Evolutionary conservation across 768 basidiomycete species (phyloP), one percentile per base, ranked within the genome.

Genomic region (Ramaria rubella): DNA sequence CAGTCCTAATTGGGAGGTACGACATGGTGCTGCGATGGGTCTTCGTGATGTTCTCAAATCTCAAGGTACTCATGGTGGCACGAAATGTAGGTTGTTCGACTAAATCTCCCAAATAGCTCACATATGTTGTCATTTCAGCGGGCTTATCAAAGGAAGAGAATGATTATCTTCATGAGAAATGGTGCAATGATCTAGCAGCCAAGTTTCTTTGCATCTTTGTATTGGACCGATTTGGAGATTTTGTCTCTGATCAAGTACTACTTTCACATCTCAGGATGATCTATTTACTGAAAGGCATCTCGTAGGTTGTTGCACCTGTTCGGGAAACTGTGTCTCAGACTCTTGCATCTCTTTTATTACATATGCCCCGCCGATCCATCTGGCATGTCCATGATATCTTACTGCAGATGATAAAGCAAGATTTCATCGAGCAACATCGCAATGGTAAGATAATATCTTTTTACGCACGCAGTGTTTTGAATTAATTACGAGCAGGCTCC

Each of bases 141-240:
- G 77, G 76, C 46, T 59, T 75, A 19, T 73, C 80, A 2, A 62
- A 58, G 53, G 70, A 75, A 53, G 82, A 84, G 64, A 94, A 94
- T 61, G 76, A 77, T 19, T 68, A 74, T 40, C 76, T 76, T 0
- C 91, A 94, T 63, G 87, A 90, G 69, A 79, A 79, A 63, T 95
- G 93, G 93, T 92, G 90, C 69, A 94, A 94, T 59, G 83, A 86
- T 57, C 72, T 98, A 15, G 87, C 91, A 2, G 82, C 90, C 9
- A 87, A 87, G 62, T 81, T 96, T 50, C 79, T 98, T 2, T 87
- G 86, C 62, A 83, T 98, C 8, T 88, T 98, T 60, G 88, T 95
- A 30, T 76, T 97, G 24, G 96, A 99, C 68, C 85, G 96, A n/a
- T 99, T 99, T 64, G 93, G 94, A 2, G 96, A 99, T 70, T 99